These are phyloP conservation scores for Epichloe typhina DNA, from an alignment of 2,329 filamentous ascomycete genomes.

Conservation along the genomic window DNA sequence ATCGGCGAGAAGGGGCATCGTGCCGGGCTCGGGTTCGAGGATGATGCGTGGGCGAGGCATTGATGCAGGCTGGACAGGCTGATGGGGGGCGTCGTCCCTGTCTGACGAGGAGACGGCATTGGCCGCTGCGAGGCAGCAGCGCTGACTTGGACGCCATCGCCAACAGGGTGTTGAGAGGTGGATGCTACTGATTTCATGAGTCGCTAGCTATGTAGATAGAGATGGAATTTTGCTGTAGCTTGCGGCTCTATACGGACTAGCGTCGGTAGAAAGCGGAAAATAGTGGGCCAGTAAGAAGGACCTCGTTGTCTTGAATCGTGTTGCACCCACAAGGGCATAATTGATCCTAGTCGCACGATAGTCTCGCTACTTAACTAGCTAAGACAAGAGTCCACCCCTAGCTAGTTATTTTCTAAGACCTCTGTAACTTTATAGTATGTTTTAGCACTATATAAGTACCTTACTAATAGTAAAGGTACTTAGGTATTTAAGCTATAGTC, in stretches of 20 bases:
- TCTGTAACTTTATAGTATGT: no score
- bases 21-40: constrained; percentile 8
- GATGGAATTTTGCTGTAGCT: neutral
- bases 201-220: neutral
- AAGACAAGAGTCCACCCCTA: no score
- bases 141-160: constrained; percentile 20
- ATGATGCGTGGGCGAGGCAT: constrained; percentile 9
- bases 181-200: neutral
- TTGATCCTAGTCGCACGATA: no score
- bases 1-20: constrained; percentile 13
- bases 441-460: no score
- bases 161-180: constrained; percentile 2
- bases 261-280: neutral
- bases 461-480: no score
- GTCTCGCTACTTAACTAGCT: no score
- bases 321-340: no score
- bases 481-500: no score
- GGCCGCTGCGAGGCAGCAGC: constrained; percentile 15
- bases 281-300: neutral
- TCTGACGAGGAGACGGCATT: constrained; percentile 14
- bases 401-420: no score
- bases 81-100: constrained; percentile 9
- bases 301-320: no score
- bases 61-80: constrained; percentile 20
- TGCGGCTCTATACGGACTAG: neutral